Evolutionary conservation across 2,329 filamentous ascomycete genomes (phyloP), one percentile per base, ranked within the genome.

Genomic region (Colletotrichum theobromicola): DNA sequence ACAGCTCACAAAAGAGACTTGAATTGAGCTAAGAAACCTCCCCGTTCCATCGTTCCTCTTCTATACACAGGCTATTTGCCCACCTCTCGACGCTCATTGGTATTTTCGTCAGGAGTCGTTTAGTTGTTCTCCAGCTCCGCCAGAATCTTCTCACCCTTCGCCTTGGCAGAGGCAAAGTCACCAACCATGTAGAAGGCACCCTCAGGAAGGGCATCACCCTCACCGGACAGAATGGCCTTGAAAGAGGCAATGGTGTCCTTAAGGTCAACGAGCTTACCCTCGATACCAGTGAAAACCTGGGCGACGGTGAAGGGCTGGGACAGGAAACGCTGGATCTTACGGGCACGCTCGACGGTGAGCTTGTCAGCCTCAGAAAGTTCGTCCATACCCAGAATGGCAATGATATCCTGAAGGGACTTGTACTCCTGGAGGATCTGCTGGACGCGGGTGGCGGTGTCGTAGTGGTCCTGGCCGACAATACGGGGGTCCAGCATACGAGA

Each of bases 371-470:
- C 97, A 79, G 97, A 98, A 89, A 99, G 90, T 88, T 99, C 97
- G 88, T 99, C 97, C 97, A 99, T 98, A 94, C 96, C 96, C 86
- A 98, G 90, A 95, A 99, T 99, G 88, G 97, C 97, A 91, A 98
- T 98, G 93, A 99, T 99, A 91, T 99, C 97, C 91, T 99, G 97
- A 81, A 99, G 95, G 79, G 96, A 98, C 94, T 98, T 98, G 94
- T 99, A 99, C 92, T 98, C 97, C 90, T 99, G 97, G 86, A 99
- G 94, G 89, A 98, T 98, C 90, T 98, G 95, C 92, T 99, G 97
- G 84, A 99, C 97, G 82, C 93, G 93, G 87, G 94, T 94, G 87
- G 97, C 97, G 83, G 93, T 96, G 77, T 95, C 87, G 93, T 99
- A 99, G 92, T 99, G 97, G 77, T 99, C 97, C 85, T 98, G 91